Base-by-base conservation (phyloP, 2,329 filamentous ascomycete species). In the Ascochyta koolunga region DNA sequence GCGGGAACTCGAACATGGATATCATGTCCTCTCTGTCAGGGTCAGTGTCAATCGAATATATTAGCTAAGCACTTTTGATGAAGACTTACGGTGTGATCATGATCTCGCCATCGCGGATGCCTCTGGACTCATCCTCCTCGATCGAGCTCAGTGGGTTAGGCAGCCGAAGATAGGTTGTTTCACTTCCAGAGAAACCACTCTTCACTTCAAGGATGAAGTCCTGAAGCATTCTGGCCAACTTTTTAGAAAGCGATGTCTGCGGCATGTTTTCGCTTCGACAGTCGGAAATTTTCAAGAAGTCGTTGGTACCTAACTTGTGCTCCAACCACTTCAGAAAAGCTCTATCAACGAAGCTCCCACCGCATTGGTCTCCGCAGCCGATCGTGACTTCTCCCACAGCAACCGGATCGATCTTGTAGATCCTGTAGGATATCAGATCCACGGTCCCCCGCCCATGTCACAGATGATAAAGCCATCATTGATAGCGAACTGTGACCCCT, bases 391-490 rank as follows among this genome's bases (percentile, higher is more conserved):
- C 70, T 31, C 68, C 61, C 0, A 71, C 2, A 1, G 13, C 18
- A 0, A 52, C 66, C 0, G 66, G 66, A 0, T 64, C 5, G 2
- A 64, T 19, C 0, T 37, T 27, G 0, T 50, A 11, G 6, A 71
- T 48, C 0, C 43, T 16, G 29, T 73, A 72, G 0, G 70, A 61
- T 9, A 70, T 65, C 11, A 70, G 21, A n/a, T 72, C 69, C 0
- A 69, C 65, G 0, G 66, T 71, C 0, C 70, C 70, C 70, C 69
- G 0, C 69, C 69, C 61, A 69, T 67, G 13, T 72, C 70, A 21
- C 67, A 72, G 0, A 72, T 35, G 0, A 67, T 55, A 48, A 72
- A 71, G 0, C 62, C 61, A 21, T 71, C 64, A 4, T 50, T 58
- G 0, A 63, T 15, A 0, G 21, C 27, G 1, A 71, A 53, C 2